Evolutionary conservation across 1,284 basidiomycete species (phyloP).

Genomic region (Caloboletus firmus): DNA sequence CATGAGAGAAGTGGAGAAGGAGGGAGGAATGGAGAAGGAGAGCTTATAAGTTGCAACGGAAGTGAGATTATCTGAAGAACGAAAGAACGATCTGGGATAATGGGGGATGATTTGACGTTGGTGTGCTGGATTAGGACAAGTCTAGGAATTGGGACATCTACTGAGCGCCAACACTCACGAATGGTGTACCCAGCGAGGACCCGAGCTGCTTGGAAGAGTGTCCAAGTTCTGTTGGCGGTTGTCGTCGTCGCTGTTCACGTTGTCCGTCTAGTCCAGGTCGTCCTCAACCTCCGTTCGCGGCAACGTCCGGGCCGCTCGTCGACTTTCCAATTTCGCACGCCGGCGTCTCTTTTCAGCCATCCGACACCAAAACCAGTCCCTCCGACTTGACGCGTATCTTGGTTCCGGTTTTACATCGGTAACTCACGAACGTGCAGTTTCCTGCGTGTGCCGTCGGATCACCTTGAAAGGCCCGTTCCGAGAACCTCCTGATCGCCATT

Average conservation of each 20-base stretch:
- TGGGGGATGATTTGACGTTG: slow-evolving; percentile 21
- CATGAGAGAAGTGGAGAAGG: slow-evolving; percentile 34
- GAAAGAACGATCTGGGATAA: slow-evolving; percentile 27
- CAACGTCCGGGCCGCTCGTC: slow-evolving; percentile 21
- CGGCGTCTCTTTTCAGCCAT: slow-evolving; percentile 6
- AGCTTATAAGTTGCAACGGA: slow-evolving; percentile 21
- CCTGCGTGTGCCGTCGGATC: slow-evolving; percentile 8
- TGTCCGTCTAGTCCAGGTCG: not conserved
- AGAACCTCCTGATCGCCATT: slow-evolving; percentile 12
- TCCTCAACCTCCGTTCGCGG: slow-evolving; percentile 8
- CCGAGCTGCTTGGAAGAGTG: no score
- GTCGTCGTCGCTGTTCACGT: slow-evolving; percentile 6
- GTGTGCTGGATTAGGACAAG: slow-evolving; percentile 31
- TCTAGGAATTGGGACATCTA: not conserved
- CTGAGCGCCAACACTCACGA: not conserved
- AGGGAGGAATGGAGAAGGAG: not conserved
- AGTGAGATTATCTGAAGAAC: slow-evolving; percentile 32
- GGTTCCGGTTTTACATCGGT: slow-evolving; percentile 1
- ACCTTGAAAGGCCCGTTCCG: slow-evolving; percentile 12
- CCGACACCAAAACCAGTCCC: slow-evolving; percentile 11
- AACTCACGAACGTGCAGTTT: slow-evolving; percentile 19
- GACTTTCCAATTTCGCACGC: slow-evolving; percentile 16
- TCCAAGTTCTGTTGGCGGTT: not conserved
- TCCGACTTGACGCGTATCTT: slow-evolving; percentile 2
- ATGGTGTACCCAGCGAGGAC: not conserved